Conservation (phyloP, 352 stramenopile genomes). For the Blastocystis sp. region DNA sequence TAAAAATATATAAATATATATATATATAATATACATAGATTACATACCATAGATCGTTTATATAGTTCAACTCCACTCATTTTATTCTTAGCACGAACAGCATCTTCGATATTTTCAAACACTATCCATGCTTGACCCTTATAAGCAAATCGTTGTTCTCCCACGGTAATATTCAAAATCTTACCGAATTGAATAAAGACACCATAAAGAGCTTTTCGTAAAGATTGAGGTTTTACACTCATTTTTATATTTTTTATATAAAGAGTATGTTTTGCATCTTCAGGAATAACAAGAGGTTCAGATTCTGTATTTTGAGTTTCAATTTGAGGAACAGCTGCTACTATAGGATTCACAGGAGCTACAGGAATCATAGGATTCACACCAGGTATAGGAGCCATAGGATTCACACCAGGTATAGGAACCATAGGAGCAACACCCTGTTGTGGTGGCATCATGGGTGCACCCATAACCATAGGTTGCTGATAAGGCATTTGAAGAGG, state of each 20-base stretch:
- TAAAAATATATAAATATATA: too few species aligned
- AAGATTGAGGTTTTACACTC: constrained; percentile 22
- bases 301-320: too few species aligned
- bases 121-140: constrained; percentile 32
- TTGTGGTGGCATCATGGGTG: too few species aligned
- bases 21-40: neutral
- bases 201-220: constrained; percentile 17
- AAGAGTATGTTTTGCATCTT: constrained; percentile 29
- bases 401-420: too few species aligned
- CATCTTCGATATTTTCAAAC: constrained; percentile 23
- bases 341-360: too few species aligned
- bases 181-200: constrained; percentile 34
- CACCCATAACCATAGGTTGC: too few species aligned
- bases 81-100: neutral
- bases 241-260: constrained; percentile 34
- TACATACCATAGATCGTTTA: constrained; percentile 21
- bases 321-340: too few species aligned
- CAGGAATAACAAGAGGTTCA: too few species aligned
- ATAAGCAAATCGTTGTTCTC: constrained; percentile 16
- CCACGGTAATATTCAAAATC: constrained; percentile 30
- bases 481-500: too few species aligned
- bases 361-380: too few species aligned
- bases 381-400: too few species aligned
- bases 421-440: too few species aligned
- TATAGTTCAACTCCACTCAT: constrained; percentile 32